Conservation (phyloP, 306 rosid species). For the Astragalus membranaceus region DNA sequence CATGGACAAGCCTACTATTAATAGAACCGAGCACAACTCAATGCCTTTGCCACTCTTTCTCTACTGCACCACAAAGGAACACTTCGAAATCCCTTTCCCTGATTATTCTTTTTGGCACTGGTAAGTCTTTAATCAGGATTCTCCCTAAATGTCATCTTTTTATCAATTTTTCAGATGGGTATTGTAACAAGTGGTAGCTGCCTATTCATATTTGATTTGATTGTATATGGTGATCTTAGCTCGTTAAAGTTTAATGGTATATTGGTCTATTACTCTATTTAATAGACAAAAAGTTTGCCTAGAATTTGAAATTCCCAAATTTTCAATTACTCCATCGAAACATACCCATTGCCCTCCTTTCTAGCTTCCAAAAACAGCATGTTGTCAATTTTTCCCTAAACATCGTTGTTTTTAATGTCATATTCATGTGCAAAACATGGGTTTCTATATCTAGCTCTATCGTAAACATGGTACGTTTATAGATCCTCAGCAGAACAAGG, state of each 20-base stretch:
- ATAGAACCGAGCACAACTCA: slow-evolving; percentile 30
- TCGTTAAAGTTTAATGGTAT: neutral
- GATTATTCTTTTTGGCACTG: slow-evolving; percentile 99
- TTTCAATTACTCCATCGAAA: too few relatives aligned
- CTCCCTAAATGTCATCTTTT: neutral
- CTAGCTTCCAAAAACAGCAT: too few relatives aligned
- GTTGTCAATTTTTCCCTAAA: too few relatives aligned
- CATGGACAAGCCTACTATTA: slow-evolving; percentile 76
- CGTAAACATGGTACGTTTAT: neutral
- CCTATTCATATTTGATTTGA: neutral
- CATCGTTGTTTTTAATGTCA: too few relatives aligned
- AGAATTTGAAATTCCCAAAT: too few relatives aligned
- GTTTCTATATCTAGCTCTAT: neutral
- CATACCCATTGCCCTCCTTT: too few relatives aligned
- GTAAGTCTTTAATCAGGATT: slow-evolving; percentile 35
- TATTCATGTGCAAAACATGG: neutral
- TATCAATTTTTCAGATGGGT: neutral
- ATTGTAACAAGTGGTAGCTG: neutral
- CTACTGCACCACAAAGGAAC: slow-evolving; percentile 67
- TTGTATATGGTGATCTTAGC: neutral
- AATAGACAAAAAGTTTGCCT: too few relatives aligned
- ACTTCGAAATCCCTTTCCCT: slow-evolving; percentile 89
- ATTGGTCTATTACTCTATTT: too few relatives aligned
- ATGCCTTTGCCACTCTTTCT: slow-evolving; percentile 84
- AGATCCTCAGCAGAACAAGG: neutral